Evolutionary conservation across 2,329 filamentous ascomycete species (phyloP), one percentile per base, ranked within the genome.

Genomic region (Pseudocercospora macadamiae): DNA sequence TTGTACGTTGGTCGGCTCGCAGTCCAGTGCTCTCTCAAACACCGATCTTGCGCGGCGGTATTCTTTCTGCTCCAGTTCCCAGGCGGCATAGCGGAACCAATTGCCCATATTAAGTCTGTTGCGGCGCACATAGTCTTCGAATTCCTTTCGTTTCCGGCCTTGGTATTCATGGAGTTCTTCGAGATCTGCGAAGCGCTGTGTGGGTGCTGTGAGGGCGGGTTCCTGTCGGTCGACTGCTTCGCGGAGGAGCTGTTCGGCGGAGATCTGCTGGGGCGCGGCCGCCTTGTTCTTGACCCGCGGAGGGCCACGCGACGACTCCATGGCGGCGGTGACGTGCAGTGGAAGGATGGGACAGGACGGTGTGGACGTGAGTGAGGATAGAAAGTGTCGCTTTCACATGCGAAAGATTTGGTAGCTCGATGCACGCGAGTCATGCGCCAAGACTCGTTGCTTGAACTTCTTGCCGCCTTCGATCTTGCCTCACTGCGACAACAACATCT

Each of bases 221-320:
- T 99, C 95, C 78, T 97, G 95, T 61, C 95, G 87, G 77, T 99
- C 95, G 65, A 97, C 95, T 64, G 95, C 95, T 81, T 99, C 95
- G 68, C 95, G 90, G 42, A 99, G 87, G 64, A 99, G 88, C 80
- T 99, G 95, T 78, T 99, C 95, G 66, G 95, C 95, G 66, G 90
- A 96, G 74, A 99, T 96, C 79, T 97, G 77, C 59, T 78, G 71
- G 42, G 78, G 91, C 79, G 93, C 93, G 1, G 95, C 85, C 66
- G 90, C 91, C 89, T 99, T 99, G 83, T 99, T 97, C 78, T 97
- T 97, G 82, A 99, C 95, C 84, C 92, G 84, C 10, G 95, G 93
- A 59, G 95, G 93, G 69, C 93, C 95, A 65, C 93, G 89, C 67
- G 90, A 88, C 58, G 89, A 86, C 82, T 97, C 93, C 93, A 97